Evolutionary conservation across 345 rosid species (phyloP).

Genomic region (Aegle marmelos): DNA sequence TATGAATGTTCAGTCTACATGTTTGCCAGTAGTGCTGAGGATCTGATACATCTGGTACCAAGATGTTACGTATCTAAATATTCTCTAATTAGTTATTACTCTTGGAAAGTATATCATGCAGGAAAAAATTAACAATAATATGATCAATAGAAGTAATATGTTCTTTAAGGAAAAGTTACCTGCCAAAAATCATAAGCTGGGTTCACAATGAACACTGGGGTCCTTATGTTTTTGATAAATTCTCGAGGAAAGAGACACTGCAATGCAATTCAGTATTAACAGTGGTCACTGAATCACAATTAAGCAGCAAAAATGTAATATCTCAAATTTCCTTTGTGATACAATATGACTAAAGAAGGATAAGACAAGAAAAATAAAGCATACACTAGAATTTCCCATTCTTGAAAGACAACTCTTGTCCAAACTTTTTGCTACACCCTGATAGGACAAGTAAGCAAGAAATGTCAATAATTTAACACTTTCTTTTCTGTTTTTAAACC

Average conservation of each 20-base stretch:
- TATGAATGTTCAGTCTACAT: constrained; percentile 59
- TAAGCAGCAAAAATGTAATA: constrained; percentile 6
- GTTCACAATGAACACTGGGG: constrained; percentile 75
- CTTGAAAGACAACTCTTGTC: constrained; percentile 39
- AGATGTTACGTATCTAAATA: constrained; percentile 61
- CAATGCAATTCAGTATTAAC: constrained; percentile 10
- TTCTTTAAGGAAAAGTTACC: constrained; percentile 39
- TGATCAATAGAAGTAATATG: not conserved
- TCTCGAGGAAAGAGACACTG: constrained; percentile 78
- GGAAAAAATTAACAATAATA: constrained; percentile 10
- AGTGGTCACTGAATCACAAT: not conserved
- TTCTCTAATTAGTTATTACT: constrained; percentile 13
- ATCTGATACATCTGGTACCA: constrained; percentile 65
- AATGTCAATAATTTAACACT: not conserved
- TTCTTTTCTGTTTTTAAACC: not conserved
- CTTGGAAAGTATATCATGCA: constrained; percentile 18
- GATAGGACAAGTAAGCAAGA: constrained; percentile 10
- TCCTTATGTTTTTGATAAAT: constrained; percentile 51
- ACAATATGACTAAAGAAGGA: not conserved
- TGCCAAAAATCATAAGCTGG: constrained; percentile 96
- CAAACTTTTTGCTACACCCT: constrained; percentile 65
- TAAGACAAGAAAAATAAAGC: constrained; percentile 14
- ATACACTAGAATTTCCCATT: constrained; percentile 44
- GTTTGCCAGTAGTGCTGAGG: constrained; percentile 50
- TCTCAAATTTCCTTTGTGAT: not conserved